Evolutionary conservation across 169 alveolate genomes (phyloP).

Genomic region (Babesia sp.): DNA sequence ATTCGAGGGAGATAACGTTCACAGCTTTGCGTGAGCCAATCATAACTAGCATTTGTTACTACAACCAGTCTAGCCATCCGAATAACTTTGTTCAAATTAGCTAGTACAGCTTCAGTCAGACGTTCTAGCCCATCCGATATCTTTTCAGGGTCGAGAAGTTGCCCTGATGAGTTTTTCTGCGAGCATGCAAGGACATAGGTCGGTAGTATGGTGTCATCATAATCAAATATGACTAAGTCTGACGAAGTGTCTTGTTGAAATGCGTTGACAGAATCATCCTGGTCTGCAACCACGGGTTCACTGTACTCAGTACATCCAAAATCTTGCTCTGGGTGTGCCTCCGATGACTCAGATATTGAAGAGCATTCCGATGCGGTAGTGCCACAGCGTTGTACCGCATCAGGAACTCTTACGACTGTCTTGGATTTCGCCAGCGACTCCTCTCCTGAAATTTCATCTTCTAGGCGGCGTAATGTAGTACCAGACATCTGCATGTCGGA

Average conservation of each 20-base stretch:
- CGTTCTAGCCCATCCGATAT: constrained; percentile 68
- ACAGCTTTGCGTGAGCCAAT: constrained; percentile 81
- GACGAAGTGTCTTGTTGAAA: neutral
- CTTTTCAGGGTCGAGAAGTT: constrained; percentile 62
- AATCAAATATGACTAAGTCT: constrained; percentile 80
- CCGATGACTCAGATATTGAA: neutral
- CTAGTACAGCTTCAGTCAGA: constrained; percentile 69
- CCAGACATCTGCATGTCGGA: constrained; percentile 12
- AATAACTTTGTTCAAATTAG: constrained; percentile 72
- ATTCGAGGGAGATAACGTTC: constrained; percentile 77
- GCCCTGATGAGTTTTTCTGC: constrained; percentile 58
- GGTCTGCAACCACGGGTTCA: too few relatives aligned
- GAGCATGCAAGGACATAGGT: constrained; percentile 76
- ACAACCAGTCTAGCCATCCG: constrained; percentile 74
- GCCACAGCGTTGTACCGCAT: constrained; percentile 8
- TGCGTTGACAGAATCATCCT: neutral
- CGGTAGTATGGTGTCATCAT: constrained; percentile 86
- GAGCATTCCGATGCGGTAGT: constrained; percentile 4
- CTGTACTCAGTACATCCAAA: neutral
- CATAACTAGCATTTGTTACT: constrained; percentile 86
- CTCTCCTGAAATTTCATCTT: constrained; percentile 12
- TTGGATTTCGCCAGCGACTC: neutral
- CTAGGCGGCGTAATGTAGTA: constrained; percentile 36
- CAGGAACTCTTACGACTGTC: neutral
- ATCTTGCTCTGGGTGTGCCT: neutral